A percentile compares a stretch with the other conserved stretches of the same genome.
Evolutionary conservation across 345 rosid genomes (phyloP).

Genomic region (Linum usitatissimum): DNA sequence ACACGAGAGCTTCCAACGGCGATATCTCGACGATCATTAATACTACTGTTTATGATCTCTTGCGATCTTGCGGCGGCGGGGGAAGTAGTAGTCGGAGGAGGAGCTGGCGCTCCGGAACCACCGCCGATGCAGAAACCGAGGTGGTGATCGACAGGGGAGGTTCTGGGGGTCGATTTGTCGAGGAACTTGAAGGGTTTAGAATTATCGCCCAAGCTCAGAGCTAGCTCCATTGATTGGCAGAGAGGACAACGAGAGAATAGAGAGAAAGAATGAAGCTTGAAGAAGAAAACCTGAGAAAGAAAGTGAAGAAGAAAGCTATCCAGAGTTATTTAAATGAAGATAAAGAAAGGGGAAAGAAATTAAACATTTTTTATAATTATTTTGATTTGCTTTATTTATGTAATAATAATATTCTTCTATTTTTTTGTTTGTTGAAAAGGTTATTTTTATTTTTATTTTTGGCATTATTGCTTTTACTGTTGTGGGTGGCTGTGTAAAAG

Average conservation of each 20-base stretch:
- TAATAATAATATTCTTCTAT: no score
- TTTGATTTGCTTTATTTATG: no score
- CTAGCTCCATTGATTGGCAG: conserved; percentile 55
- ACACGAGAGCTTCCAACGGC: conserved; percentile 16
- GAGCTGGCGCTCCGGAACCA: background rate
- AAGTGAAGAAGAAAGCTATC: conserved; percentile 4
- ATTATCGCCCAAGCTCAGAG: conserved; percentile 69
- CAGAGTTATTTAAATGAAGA: background rate
- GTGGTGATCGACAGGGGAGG: conserved; percentile 27
- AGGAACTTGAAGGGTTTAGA: conserved; percentile 56
- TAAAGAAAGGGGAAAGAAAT: background rate
- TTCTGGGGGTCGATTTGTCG: conserved; percentile 29
- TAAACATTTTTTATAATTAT: no score
- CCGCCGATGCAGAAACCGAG: conserved; percentile 46
- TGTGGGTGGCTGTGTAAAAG: conserved; percentile 16
- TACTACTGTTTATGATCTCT: no score
- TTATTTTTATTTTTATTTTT: background rate
- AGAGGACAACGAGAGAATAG: background rate
- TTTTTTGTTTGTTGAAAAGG: background rate
- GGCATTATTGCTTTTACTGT: background rate
- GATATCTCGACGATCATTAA: no score
- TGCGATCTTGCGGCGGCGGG: background rate
- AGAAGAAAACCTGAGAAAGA: conserved; percentile 5
- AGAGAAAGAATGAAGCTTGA: background rate
- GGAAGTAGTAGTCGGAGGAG: background rate